Percentiles rank a stretch among this genome's conserved stretches.
Conservation (phyloP, 352 stramenopile species). For the Globisporangium nagaii region DNA sequence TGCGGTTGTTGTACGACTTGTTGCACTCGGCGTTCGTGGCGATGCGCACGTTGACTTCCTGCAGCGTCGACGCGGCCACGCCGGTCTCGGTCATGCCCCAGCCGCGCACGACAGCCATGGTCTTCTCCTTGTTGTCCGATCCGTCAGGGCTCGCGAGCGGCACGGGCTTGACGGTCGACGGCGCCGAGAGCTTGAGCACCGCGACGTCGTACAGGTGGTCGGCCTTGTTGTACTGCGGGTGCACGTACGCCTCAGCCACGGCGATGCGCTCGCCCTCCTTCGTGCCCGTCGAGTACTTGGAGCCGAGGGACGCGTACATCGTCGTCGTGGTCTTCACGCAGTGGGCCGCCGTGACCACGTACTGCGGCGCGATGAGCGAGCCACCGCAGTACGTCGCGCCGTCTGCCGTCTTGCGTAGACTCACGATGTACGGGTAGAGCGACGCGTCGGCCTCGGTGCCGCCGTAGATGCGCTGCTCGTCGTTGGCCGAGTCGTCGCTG, state of each 20-base stretch:
- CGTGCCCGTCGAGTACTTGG: constrained; percentile 30
- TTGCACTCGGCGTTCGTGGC: constrained; percentile 55
- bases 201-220: constrained; percentile 50
- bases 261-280: constrained; percentile 43
- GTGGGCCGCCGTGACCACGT: constrained; percentile 69
- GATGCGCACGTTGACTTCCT: constrained; percentile 55
- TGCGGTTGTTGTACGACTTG: constrained; percentile 45
- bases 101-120: constrained; percentile 45
- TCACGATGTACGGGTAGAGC: constrained; percentile 52
- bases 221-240: constrained; percentile 51
- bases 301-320: constrained; percentile 53
- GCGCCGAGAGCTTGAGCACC: constrained; percentile 50
- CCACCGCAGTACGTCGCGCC: constrained; percentile 60
- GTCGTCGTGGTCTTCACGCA: constrained; percentile 40
- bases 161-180: constrained; percentile 24
- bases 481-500: constrained; percentile 24
- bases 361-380: constrained; percentile 50
- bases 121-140: constrained; percentile 43
- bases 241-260: constrained; percentile 32
- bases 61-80: constrained; percentile 25
- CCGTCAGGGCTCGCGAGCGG: constrained; percentile 30
- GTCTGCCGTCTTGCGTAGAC: constrained; percentile 34
- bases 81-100: constrained; percentile 56
- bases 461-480: constrained; percentile 54
- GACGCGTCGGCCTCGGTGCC: constrained; percentile 45